Evolutionary conservation across 257 asterid genomes (phyloP).

Genomic region (Solanum rostratum): DNA sequence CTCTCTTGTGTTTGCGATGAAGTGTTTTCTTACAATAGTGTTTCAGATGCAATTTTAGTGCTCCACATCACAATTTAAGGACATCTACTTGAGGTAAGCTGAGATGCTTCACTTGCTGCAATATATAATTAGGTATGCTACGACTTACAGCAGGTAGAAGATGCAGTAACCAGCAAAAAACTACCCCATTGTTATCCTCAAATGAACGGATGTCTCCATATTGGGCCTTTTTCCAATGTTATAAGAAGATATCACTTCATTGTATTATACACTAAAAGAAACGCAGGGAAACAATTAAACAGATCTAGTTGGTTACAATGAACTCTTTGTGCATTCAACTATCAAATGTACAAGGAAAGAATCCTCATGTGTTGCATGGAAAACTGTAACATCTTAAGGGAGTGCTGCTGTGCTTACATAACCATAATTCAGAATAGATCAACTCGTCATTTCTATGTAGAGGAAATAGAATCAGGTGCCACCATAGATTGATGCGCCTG

Average conservation of each 20-base stretch:
- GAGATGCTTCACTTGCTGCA: not conserved
- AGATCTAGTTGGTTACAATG: not conserved
- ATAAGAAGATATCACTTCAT: too few species aligned
- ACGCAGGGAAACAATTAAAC: not conserved
- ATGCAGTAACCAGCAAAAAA: not conserved
- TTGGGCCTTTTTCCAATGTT: not conserved
- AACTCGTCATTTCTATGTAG: not conserved
- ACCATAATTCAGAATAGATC: not conserved
- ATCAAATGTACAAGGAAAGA: not conserved
- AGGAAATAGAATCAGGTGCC: not conserved
- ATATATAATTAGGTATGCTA: not conserved
- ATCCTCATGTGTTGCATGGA: not conserved
- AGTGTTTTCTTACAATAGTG: not conserved
- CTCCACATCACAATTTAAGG: not conserved
- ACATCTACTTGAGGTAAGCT: not conserved
- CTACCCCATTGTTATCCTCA: not conserved
- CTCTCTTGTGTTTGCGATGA: not conserved
- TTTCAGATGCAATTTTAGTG: not conserved
- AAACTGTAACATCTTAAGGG: not conserved
- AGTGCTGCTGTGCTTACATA: not conserved
- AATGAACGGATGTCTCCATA: not conserved
- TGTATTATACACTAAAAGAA: not conserved
- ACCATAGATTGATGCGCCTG: not conserved
- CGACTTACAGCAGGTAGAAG: not conserved
- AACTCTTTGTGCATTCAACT: not conserved